Evolutionary conservation across 345 rosid species (phyloP).

Genomic region (Combretum micranthum): DNA sequence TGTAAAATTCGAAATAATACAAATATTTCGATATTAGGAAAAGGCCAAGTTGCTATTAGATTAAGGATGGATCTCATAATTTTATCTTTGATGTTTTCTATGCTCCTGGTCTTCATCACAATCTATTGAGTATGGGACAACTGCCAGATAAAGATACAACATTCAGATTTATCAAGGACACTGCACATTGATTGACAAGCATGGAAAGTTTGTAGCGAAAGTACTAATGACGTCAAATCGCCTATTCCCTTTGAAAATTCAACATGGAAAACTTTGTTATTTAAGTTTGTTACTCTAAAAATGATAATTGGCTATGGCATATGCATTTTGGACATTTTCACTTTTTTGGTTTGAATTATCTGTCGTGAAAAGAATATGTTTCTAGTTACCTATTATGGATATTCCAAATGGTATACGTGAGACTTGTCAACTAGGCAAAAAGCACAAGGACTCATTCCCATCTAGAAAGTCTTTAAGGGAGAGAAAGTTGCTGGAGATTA

Average conservation of each 20-base stretch:
- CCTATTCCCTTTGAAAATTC: too few species aligned
- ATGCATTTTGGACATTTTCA: too few species aligned
- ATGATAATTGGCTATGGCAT: too few species aligned
- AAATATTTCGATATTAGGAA: not conserved
- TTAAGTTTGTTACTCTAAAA: too few species aligned
- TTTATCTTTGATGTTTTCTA: not conserved
- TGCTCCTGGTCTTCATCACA: conserved; percentile 8
- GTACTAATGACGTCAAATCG: not conserved
- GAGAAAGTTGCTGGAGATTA: conserved; percentile 1
- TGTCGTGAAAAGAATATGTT: not conserved
- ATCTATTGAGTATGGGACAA: conserved; percentile 12
- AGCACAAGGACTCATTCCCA: not conserved
- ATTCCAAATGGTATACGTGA: not conserved
- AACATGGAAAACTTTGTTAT: too few species aligned
- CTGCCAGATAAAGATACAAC: not conserved
- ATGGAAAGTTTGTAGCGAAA: not conserved
- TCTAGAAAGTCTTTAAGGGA: conserved; percentile 3
- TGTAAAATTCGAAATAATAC: not conserved
- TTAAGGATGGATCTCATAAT: not conserved
- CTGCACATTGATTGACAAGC: conserved; percentile 1
- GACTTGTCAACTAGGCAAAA: conserved; percentile 2
- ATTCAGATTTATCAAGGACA: not conserved
- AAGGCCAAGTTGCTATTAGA: not conserved
- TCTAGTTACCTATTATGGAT: not conserved
- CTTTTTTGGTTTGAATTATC: too few species aligned